Percentiles rank a stretch among this genome's conserved stretches.
Evolutionary conservation across 176 grass and related monocot species (phyloP).

Genomic region (Neostapfia colusana): DNA sequence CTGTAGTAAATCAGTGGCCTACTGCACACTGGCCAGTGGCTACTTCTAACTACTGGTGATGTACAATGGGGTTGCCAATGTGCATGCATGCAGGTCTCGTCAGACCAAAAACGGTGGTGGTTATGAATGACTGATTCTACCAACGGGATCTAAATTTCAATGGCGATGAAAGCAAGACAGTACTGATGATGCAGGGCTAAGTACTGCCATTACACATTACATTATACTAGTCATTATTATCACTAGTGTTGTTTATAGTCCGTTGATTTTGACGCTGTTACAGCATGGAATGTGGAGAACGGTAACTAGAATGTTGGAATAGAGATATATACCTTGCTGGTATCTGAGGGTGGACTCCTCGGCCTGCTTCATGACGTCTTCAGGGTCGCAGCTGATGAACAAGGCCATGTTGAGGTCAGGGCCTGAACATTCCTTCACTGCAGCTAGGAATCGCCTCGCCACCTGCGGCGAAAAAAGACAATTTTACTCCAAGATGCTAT

Average conservation of each 20-base stretch:
- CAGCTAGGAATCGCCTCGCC: conserved; percentile 64
- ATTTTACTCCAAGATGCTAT: no score
- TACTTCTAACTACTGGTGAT: neutral
- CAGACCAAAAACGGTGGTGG: neutral
- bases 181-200: neutral
- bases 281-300: neutral
- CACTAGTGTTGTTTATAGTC: neutral
- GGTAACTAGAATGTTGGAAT: neutral
- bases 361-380: conserved; percentile 61
- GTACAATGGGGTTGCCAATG: neutral
- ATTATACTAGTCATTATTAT: no score
- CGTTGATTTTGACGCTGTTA: neutral
- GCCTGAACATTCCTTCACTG: conserved; percentile 51
- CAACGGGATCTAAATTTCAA: neutral
- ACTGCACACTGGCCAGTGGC: neutral
- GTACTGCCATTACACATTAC: neutral
- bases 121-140: neutral
- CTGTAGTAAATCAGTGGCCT: no score
- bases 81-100: no score
- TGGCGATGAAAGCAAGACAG: neutral
- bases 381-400: conserved; percentile 69
- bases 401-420: conserved; percentile 63
- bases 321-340: conserved; percentile 65
- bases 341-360: conserved; percentile 65
- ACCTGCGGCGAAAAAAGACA: conserved; percentile 38